Conservation (phyloP, 805 yeast species). For the Saccharomycopsis capsularis region DNA sequence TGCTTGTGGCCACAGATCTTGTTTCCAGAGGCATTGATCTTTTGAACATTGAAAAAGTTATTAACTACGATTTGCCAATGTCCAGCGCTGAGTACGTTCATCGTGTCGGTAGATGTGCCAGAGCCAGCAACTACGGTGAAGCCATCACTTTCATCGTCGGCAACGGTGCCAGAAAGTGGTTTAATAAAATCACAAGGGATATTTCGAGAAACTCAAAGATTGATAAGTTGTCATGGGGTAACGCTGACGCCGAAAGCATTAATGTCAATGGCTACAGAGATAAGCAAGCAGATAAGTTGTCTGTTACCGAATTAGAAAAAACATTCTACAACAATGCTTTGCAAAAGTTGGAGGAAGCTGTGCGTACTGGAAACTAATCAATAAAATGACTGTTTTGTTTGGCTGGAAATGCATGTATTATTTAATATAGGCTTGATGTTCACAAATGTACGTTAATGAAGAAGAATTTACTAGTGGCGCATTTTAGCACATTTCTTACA, state of each 20-base stretch:
- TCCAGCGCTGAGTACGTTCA: conserved; percentile 91
- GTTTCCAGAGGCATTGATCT: conserved; percentile 96
- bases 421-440: too few relatives aligned
- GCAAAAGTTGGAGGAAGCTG: not conserved
- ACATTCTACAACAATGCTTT: not conserved
- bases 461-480: too few relatives aligned
- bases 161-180: conserved; percentile 69
- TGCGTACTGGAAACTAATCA: too few relatives aligned
- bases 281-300: not conserved
- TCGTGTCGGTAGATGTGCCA: conserved; percentile 94
- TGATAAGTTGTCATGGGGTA: too few relatives aligned
- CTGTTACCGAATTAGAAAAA: not conserved
- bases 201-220: conserved; percentile 39
- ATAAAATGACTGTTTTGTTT: too few relatives aligned
- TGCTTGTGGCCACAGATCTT: conserved; percentile 78
- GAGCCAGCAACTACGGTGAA: conserved; percentile 75
- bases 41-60: conserved; percentile 57
- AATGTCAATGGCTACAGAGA: not conserved
- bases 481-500: too few relatives aligned
- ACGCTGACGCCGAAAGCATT: not conserved
- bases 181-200: conserved; percentile 40
- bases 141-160: conserved; percentile 74
- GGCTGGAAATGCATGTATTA: too few relatives aligned
- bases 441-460: too few relatives aligned
- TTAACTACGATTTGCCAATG: conserved; percentile 86